A percentile compares a stretch with the other conserved stretches of the same genome.
phyloP scores from a whole-genome alignment of 768 basidiomycete species.

The Boletus edulis region DNA sequence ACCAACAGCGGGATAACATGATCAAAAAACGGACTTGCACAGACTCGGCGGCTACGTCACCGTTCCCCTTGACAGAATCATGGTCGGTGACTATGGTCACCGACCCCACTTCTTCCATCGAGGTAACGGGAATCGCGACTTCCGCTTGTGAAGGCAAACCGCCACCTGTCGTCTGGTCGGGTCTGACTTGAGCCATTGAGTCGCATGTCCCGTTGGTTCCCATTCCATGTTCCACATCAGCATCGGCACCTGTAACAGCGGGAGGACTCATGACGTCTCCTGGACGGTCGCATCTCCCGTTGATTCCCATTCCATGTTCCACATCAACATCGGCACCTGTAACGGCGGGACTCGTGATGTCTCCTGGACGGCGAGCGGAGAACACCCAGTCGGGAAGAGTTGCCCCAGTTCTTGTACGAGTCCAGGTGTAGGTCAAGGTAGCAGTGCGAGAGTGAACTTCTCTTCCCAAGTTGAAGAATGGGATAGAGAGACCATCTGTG shows the following conservation, averaged over 20 bases:
- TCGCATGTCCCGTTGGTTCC: background rate
- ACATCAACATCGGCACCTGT: conserved; percentile 10
- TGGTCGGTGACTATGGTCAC: background rate
- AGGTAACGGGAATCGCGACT: background rate
- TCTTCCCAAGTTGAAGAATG: conserved; percentile 57
- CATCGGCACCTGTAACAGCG: background rate
- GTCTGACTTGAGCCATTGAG: background rate
- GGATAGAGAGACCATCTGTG: conserved; percentile 67
- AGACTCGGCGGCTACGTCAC: background rate
- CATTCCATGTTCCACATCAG: conserved; percentile 24
- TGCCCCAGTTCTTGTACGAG: conserved; percentile 30
- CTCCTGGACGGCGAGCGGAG: conserved; percentile 28
- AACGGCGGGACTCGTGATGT: background rate
- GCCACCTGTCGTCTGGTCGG: background rate
- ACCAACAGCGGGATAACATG: background rate
- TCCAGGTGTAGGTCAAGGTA: conserved; percentile 45
- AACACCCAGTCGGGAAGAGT: conserved; percentile 46
- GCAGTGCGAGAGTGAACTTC: conserved; percentile 45
- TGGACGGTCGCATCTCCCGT: conserved; percentile 6
- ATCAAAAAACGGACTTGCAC: conserved; percentile 22
- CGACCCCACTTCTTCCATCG: background rate
- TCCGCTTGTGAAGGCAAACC: background rate
- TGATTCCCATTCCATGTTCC: conserved; percentile 16
- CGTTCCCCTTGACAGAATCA: background rate
- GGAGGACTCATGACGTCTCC: background rate